Evolutionary conservation across 225 moss, liverwort and hornwort species (phyloP).

Genomic region (Neckera pumila): DNA sequence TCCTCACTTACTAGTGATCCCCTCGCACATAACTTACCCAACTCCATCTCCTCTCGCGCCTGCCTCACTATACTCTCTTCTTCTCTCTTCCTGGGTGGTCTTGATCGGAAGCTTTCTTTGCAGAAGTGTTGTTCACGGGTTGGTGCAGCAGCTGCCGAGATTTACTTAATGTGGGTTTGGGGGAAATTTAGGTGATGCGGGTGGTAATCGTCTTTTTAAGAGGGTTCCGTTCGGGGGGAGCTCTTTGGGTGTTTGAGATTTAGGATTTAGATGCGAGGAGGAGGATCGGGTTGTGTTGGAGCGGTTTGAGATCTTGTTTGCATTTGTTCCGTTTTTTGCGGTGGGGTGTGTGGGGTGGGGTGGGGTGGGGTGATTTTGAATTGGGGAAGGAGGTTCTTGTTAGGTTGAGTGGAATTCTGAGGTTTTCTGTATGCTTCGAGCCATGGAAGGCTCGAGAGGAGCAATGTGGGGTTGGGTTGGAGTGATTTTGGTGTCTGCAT

Average conservation of each 20-base stretch:
- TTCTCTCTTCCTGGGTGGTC: no score
- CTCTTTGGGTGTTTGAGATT: background rate
- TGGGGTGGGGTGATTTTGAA: background rate
- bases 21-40: background rate
- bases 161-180: background rate
- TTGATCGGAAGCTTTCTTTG: background rate
- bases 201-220: background rate
- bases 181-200: background rate
- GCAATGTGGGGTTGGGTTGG: background rate
- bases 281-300: background rate
- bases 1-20: background rate
- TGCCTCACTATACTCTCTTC: no score
- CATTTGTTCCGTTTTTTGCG: background rate
- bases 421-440: background rate
- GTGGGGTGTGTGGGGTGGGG: background rate
- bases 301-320: background rate
- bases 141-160: background rate
- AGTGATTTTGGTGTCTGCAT: background rate
- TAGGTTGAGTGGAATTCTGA: background rate
- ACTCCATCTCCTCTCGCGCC: background rate
- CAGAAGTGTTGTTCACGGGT: background rate
- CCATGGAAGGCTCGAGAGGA: conserved; percentile 11
- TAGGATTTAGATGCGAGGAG: background rate
- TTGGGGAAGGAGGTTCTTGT: background rate
- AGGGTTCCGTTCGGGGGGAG: background rate